Percentiles rank a stretch among this genome's conserved stretches.
Evolutionary conservation across 1,139 yeast genomes (phyloP).

Genomic region (Suhomyces bribrorum): DNA sequence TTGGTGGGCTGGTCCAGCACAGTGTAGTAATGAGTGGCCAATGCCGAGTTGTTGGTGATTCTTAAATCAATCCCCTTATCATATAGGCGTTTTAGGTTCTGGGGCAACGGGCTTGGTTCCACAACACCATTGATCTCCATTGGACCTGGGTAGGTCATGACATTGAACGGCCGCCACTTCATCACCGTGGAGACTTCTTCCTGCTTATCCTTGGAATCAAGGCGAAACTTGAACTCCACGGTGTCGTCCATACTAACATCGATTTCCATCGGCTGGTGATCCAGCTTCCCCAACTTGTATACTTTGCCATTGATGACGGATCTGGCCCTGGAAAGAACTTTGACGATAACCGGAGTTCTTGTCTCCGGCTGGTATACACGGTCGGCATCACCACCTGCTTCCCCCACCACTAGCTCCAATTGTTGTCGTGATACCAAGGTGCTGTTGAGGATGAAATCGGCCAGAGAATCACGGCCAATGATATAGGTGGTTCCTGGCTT

Average conservation of each 20-base stretch:
- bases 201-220: slow-evolving; percentile 16
- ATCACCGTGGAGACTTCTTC: slow-evolving; percentile 18
- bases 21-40: slow-evolving; percentile 31
- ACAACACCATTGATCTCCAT: slow-evolving; percentile 6
- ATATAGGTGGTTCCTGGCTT: slow-evolving; percentile 23
- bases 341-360: slow-evolving; percentile 24
- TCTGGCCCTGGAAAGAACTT: slow-evolving; percentile 33
- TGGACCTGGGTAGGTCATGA: slow-evolving; percentile 13
- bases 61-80: slow-evolving; percentile 26
- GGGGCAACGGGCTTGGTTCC: slow-evolving; percentile 4
- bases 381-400: slow-evolving; percentile 1
- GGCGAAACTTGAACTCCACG: slow-evolving; percentile 24
- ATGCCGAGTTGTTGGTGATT: slow-evolving; percentile 19
- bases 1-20: slow-evolving; percentile 14
- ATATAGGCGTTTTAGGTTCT: slow-evolving; percentile 7
- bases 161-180: slow-evolving; percentile 28
- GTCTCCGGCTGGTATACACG: slow-evolving; percentile 12
- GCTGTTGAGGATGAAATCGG: slow-evolving; percentile 25
- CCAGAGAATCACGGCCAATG: slow-evolving; percentile 35
- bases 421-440: slow-evolving; percentile 35
- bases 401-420: slow-evolving; percentile 25
- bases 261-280: slow-evolving; percentile 17
- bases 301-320: slow-evolving; percentile 31
- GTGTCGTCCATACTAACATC: slow-evolving; percentile 18
- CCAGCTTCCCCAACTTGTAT: slow-evolving; percentile 24